A percentile compares a stretch with the other conserved stretches of the same genome.
These are phyloP conservation scores for Actinomortierella wolfii DNA, from an alignment of 371 early-diverging fungal genomes.

Conservation along the genomic window DNA sequence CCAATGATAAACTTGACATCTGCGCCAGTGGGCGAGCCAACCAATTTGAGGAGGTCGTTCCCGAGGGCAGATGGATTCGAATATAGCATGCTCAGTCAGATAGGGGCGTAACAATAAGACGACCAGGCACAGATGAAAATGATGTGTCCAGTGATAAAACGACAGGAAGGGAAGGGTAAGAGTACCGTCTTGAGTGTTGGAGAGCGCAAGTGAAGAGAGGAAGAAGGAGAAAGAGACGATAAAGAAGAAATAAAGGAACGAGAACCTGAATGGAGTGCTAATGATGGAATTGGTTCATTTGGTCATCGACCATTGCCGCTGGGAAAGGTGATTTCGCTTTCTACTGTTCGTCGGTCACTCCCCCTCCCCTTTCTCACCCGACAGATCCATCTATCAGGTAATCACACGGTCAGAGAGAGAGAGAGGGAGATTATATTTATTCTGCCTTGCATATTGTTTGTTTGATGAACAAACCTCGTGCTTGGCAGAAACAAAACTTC, in stretches of 20 bases:
- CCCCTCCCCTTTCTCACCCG: no score
- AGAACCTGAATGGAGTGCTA: no score
- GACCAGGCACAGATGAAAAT: not conserved
- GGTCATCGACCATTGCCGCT: no score
- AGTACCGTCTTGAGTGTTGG: not conserved
- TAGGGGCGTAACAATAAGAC: no score
- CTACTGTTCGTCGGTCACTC: no score
- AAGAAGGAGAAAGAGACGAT: not conserved
- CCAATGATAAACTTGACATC: constrained; percentile 41
- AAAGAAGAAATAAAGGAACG: not conserved
- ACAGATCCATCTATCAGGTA: no score
- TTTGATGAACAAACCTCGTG: no score
- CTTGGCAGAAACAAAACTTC: no score
- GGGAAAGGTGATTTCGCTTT: no score
- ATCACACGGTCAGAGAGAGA: not conserved
- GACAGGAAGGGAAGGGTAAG: not conserved
- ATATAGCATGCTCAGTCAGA: constrained; percentile 26
- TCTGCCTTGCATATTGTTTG: no score
- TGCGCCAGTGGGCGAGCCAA: constrained; percentile 32
- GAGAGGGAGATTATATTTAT: no score
- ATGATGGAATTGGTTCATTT: no score
- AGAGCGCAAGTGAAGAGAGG: not conserved
- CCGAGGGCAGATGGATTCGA: constrained; percentile 29
- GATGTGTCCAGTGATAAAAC: not conserved
- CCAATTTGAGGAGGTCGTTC: constrained; percentile 27